Base-by-base conservation (phyloP, 768 basidiomycete genomes). In the Leccinum sublutescens region DNA sequence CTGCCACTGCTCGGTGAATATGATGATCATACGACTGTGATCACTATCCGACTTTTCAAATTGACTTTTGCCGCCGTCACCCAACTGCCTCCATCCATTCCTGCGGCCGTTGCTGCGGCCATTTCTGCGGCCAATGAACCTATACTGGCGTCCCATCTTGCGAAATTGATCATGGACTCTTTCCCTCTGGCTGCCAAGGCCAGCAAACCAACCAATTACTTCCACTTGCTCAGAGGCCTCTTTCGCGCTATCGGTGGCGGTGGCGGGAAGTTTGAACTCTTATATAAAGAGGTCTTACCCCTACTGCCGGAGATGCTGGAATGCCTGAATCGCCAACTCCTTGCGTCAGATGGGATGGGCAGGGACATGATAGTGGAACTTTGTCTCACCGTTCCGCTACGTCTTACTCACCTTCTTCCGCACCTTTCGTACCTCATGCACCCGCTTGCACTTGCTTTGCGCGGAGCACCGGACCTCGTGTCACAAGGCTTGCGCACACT, bases 301-400 rank as follows among this genome's bases (percentile, higher is more conserved):
- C 85, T 98, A 51, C 82, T 99, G 5, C 95, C 97, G 17, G 95
- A 98, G 70, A 95, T 99, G 89, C 82, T 99, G 51, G 96, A 99
- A 68, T 93, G 88, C 61, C 79, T 99, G 49, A 95, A 96, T 66
- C 85, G 90, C 52, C 94, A 98, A 60, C 82, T 99, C 17, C 80
- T 89, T 52, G 83, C 92, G 10, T 91, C 94, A 5, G 89, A 92
- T 45, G 87, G 91, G n/a, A 80, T 78, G 63, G 84, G 84, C 54
- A 82, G 90, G 55, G 97, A 99, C 73, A 88, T 98, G 78, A 91
- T 98, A 66, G 95, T 96, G 57, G 97, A 99, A 69, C 86, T 99
- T 50, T 96, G 93, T 72, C 85, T 99, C 52, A 99, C 97, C 4
- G 96, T 98, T 21, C 97, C 97, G 2, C 80, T 98, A 33, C 89